A percentile compares a stretch with the other conserved stretches of the same genome.
phyloP scores from a whole-genome alignment of 2,329 filamentous ascomycete genomes.

The Penicillium frequentans region DNA sequence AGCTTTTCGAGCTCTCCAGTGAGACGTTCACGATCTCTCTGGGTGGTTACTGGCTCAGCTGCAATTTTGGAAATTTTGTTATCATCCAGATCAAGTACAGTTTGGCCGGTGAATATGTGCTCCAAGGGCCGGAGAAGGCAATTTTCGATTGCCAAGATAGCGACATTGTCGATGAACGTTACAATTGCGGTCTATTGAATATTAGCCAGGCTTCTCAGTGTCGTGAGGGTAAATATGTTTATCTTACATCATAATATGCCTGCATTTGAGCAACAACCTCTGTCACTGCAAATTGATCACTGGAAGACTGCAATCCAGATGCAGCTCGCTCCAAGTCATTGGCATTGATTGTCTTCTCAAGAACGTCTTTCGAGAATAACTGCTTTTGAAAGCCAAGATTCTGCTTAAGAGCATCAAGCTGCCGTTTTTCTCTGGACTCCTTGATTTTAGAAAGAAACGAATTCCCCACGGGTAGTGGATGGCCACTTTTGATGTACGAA shows the following conservation, averaged over 20 bases:
- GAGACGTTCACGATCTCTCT: slow-evolving; percentile 15
- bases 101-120: slow-evolving; percentile 42
- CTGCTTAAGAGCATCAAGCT: slow-evolving; percentile 1
- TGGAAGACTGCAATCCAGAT: not conserved
- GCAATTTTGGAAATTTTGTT: slow-evolving; percentile 41
- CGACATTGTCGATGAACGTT: slow-evolving; percentile 51
- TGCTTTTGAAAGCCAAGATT: not conserved
- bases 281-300: slow-evolving; percentile 36
- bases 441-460: slow-evolving; percentile 13
- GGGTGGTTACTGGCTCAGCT: slow-evolving; percentile 13
- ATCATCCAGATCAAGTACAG: slow-evolving; percentile 38
- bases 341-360: not conserved
- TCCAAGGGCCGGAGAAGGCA: slow-evolving; percentile 48
- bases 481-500: slow-evolving; percentile 19
- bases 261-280: slow-evolving; percentile 43
- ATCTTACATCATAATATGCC: slow-evolving; percentile 24
- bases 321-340: not conserved
- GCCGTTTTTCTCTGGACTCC: slow-evolving; percentile 3
- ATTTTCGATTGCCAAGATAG: slow-evolving; percentile 51
- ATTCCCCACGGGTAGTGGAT: slow-evolving; percentile 23
- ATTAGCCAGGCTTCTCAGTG: too few species aligned
- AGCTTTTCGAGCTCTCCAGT: slow-evolving; percentile 19
- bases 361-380: too few species aligned
- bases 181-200: slow-evolving; percentile 33
- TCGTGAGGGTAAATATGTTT: too few species aligned